A percentile compares a stretch with the other conserved stretches of the same genome.
Evolutionary conservation across 768 basidiomycete species (phyloP).

Genomic region (Collybia sordida): DNA sequence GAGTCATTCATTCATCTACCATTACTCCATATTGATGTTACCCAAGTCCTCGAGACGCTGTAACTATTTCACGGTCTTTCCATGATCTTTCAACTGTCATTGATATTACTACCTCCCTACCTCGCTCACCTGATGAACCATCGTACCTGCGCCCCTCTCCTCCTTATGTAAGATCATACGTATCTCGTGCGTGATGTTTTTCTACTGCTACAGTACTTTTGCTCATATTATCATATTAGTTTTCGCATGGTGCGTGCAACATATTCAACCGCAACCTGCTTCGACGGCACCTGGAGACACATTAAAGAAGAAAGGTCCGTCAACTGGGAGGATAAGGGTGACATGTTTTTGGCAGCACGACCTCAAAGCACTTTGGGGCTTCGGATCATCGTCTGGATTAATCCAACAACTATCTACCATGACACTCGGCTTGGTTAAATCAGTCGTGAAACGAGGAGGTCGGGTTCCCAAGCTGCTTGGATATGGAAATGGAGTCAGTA

Average conservation of each 20-base stretch:
- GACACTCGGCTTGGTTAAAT: constrained; percentile 77
- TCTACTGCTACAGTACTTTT: constrained; percentile 4
- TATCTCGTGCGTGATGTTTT: constrained; percentile 49
- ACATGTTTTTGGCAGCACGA: constrained; percentile 97
- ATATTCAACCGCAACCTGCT: constrained; percentile 38
- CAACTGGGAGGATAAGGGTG: constrained; percentile 57
- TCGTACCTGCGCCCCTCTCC: constrained; percentile 89
- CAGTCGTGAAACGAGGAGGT: constrained; percentile 72
- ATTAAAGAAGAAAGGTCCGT: constrained; percentile 31
- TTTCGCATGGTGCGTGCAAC: constrained; percentile 94
- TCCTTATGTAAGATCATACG: constrained; percentile 88
- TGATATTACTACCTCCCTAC: constrained; percentile 91
- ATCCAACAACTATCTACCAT: constrained; percentile 86
- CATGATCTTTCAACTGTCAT: constrained; percentile 80
- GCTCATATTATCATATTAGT: constrained; percentile 40
- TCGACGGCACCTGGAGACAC: constrained; percentile 23
- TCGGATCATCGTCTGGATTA: constrained; percentile 62
- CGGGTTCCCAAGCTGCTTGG: constrained; percentile 74
- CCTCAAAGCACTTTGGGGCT: constrained; percentile 82
- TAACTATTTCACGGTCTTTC: constrained; percentile 88
- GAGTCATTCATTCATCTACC: constrained; percentile 28
- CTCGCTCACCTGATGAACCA: constrained; percentile 87
- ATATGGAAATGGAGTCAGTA: constrained; percentile 79
- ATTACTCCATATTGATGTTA: constrained; percentile 6
- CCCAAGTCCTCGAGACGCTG: constrained; percentile 83